Base-by-base conservation (phyloP, 2,329 filamentous ascomycete species). In the Penicillium sp. region DNA sequence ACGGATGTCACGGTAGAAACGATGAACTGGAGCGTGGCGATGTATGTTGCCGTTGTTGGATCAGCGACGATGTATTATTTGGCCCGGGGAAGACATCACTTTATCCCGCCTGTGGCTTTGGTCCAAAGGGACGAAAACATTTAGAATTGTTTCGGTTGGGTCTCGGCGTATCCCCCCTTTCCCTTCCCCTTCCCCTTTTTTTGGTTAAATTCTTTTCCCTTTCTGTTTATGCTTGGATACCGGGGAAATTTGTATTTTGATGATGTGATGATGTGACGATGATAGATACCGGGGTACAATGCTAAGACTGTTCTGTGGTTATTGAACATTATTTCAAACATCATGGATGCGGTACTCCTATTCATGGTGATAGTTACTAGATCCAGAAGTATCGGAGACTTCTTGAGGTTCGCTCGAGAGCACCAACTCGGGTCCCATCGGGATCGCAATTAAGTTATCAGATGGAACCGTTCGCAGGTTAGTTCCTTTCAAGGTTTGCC, bases 1-100 rank as follows among this genome's bases (percentile, higher is more conserved):
- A 69, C 64, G 9, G 57, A 63, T 4, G 74, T 76, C 23, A 61
- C 62, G 9, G 56, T 60, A 8, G 57, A 63, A 47, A 71, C 70
- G 5, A 79, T 81, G 76, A 81, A 81, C 56, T 81, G 77, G 77
- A 74, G 73, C 35, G 68, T 75, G 39, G 63, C 69, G 1, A 78
- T 81, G 62, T 80, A 77, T 51, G 70, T 73, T n/a, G 70, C 69
- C 5, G 68, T 79, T 18, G 66, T 79, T 14, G 60, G 71, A 7
- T 74, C 79, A 30, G 74, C 77, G 2, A 67, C 76, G 3, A 50
- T 70, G 0, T 80, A 76, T 56, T 81, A 79, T 55, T 59, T 66
- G n/a, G 13, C 73, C 4, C 61, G 66, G 39, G 79, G 76, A 2
- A 67, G 70, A 27, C 67, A 75, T 38, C 62, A 69, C 23, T 81